Evolutionary conservation across 2,329 filamentous ascomycete genomes (phyloP), one percentile per base, ranked within the genome.

Genomic region (Cladosporium sp.): DNA sequence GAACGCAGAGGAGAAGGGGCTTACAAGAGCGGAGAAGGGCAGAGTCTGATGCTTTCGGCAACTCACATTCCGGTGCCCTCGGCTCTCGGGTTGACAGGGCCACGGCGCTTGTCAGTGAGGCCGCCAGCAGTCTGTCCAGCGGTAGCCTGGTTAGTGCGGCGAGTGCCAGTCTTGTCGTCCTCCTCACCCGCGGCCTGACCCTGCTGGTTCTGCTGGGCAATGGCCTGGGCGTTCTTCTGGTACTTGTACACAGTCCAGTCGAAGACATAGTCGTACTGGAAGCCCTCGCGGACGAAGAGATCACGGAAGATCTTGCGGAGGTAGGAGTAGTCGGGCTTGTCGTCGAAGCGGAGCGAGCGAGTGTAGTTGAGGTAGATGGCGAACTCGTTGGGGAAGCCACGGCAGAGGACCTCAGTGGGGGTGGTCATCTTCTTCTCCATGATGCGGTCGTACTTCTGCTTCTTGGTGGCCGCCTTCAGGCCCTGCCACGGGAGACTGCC

Each of bases 361-460:
- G 94, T 98, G 86, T 99, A 98, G 89, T 98, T 98, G 70, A 99
- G 87, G 81, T 99, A 99, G 81, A 98, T 98, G 84, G 94, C 93
- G 75, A 99, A 99, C 83, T 99, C 95, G 81, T 98, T 97, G 74
- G 95, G 95, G 85, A 99, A 98, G 72, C 95, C 95, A 79, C 94
- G 93, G 89, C 95, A 99, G 58, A 99, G 91, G 58, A 97, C 93
- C 82, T 99, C 94, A 73, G 94, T 98, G 10, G 95, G 93, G 3
- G 95, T 99, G 16, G 95, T 99, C 95, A 98, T 98, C 92, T 99
- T 99, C 90, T 99, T 99, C 87, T 99, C 95, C 94, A 98, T 98
- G 83, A 99, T 99, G 71, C 94, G 89, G 83, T 99, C 95, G 79
- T 99, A 98, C 85, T 99, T 99, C 85, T 98, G 94, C 89, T 97